These are phyloP conservation scores for Phoma sp. DNA, from an alignment of 2,329 filamentous ascomycete species.

Conservation along the genomic window DNA sequence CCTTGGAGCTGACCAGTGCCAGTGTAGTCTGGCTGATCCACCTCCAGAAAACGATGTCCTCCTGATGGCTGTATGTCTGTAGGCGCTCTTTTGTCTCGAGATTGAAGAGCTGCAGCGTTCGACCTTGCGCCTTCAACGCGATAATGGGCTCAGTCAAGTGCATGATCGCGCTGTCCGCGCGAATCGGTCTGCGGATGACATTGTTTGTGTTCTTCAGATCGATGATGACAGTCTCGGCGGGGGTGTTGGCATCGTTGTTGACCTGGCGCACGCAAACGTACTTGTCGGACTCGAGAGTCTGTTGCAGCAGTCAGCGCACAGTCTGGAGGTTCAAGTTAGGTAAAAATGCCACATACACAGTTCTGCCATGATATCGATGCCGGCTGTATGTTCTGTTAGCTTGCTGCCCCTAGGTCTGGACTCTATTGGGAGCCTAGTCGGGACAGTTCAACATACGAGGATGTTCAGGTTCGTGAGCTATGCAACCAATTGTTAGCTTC, in stretches of 20 bases:
- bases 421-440: constrained; percentile 21
- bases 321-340: constrained; percentile 8
- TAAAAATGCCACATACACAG: constrained; percentile 67
- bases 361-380: constrained; percentile 85
- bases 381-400: constrained; percentile 58
- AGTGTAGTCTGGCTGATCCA: constrained; percentile 93
- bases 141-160: constrained; percentile 97
- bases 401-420: constrained; percentile 26
- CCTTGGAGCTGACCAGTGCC: constrained; percentile 87
- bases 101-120: constrained; percentile 98
- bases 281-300: constrained; percentile 98
- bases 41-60: constrained; percentile 99
- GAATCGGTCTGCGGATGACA: constrained; percentile 92
- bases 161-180: constrained; percentile 99
- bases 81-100: constrained; percentile 91
- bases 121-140: constrained; percentile 90
- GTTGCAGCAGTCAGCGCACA: constrained; percentile 24
- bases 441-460: constrained; percentile 49
- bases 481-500: constrained; percentile 40
- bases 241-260: constrained; percentile 76
- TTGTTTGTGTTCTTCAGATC: constrained; percentile 98
- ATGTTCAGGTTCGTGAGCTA: constrained; percentile 58
- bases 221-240: constrained; percentile 95
- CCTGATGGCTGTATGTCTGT: constrained; percentile 94
- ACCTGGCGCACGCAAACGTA: constrained; percentile 97